Evolutionary conservation across 1,284 basidiomycete species (phyloP), one percentile per base, ranked within the genome.

Genomic region (Filobasidium uniguttulatum): DNA sequence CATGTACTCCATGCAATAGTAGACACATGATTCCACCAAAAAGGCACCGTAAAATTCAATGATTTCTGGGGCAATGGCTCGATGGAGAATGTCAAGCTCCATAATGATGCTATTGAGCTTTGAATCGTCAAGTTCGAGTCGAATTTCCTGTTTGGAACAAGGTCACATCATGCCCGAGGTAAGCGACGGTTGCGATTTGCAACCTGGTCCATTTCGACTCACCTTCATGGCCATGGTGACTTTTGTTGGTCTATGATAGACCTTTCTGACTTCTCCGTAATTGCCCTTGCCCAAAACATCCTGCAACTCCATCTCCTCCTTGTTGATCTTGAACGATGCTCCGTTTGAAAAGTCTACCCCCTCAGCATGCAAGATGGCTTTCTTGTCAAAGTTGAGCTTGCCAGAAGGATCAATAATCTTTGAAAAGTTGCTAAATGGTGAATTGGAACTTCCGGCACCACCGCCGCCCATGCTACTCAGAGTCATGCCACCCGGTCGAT

Each of bases 1-100:
- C 93, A 98, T 97, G 70, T 83, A 89, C 73, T 98, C 93, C 90
- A 98, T 97, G 71, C 93, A 97, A 70, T 96, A 97, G 71, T 97
- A 97, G 31, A 98, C 93, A 68, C 86, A 98, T 22, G 84, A 87
- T 67, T 98, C 93, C 68, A 96, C 90, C 67, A 96, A 97, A 73
- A 98, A 98, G 2, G 93, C 93, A 38, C 93, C 93, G 68, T 94
- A 97, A 61, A 98, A 98, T 59, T 97, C 93, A 63, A 98, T 87
- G 57, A 98, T 97, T 65, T 88, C 82, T 5, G 84, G 83, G 12
- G 85, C 81, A 23, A 83, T 78, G 3, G 91, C 93, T 28, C 90
- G 84, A 70, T 98, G 93, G 23, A 98, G 77, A 58, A 98, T 86
- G 65, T 98, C 91, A 48, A 98, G 82, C 68, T 98, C 93, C 84